These are phyloP conservation scores for Macrophomina phaseolina DNA, from an alignment of 2,329 filamentous ascomycete genomes.

Conservation along the genomic window DNA sequence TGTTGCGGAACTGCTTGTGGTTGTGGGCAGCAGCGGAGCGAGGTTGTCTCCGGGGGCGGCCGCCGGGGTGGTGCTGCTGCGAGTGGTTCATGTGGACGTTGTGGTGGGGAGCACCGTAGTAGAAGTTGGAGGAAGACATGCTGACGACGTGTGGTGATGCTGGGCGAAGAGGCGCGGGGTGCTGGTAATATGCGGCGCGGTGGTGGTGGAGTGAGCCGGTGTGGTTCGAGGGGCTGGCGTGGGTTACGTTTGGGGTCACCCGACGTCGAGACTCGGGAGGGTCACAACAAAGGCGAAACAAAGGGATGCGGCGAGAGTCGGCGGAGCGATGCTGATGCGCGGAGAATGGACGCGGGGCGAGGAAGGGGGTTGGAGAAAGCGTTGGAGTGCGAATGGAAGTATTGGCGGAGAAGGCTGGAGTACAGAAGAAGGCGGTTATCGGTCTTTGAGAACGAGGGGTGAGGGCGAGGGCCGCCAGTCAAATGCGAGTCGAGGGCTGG, in stretches of 20 bases:
- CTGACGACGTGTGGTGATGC: background rate
- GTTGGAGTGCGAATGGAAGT: background rate
- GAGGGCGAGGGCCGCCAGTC: background rate
- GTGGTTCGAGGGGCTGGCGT: slow-evolving; percentile 14
- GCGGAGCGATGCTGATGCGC: slow-evolving; percentile 10
- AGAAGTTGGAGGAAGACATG: slow-evolving; percentile 42
- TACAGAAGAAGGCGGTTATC: slow-evolving; percentile 21
- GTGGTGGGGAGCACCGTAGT: slow-evolving; percentile 55
- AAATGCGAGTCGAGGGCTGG: slow-evolving; percentile 6
- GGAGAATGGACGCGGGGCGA: slow-evolving; percentile 1
- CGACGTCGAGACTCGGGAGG: slow-evolving; percentile 10
- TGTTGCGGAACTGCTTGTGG: slow-evolving; percentile 85
- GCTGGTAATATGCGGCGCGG: slow-evolving; percentile 18
- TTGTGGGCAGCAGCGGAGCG: slow-evolving; percentile 82
- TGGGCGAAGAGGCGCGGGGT: background rate
- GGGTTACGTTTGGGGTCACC: slow-evolving; percentile 20
- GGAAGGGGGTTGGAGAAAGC: background rate
- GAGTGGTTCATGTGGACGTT: slow-evolving; percentile 58
- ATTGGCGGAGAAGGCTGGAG: slow-evolving; percentile 18
- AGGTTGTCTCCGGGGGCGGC: slow-evolving; percentile 83
- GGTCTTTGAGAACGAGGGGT: slow-evolving; percentile 5
- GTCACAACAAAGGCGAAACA: slow-evolving; percentile 28
- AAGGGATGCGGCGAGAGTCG: slow-evolving; percentile 22
- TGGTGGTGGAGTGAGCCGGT: slow-evolving; percentile 18
- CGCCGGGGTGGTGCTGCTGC: slow-evolving; percentile 80